Evolutionary conservation across 352 stramenopile genomes (phyloP), one percentile per base, ranked within the genome.

Genomic region (Pythium brachiatum): DNA sequence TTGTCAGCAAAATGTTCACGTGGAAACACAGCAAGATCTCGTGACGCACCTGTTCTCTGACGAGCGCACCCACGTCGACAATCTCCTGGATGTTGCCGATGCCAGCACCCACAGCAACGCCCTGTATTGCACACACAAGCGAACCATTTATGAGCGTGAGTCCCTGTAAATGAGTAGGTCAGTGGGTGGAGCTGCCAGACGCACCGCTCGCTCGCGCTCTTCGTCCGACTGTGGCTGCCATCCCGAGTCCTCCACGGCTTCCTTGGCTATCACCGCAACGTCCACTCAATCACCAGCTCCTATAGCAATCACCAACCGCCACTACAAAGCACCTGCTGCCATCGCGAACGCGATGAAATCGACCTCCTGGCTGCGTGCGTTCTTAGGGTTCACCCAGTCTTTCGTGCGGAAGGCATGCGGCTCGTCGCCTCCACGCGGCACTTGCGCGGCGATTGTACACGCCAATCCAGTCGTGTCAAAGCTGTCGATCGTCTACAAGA

Each of bases 31-130:
- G 20, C 5, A 23, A 18, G 11, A 31, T 27, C 1, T 51, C 36
- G 3, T 6, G 2, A 16, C 16, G 29, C 64, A 93, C 83, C 76
- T 94, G 83, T 29, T 87, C 71, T 25, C 64, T 69, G 48, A 94
- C 57, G 23, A 92, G 72, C 43, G 79, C 63, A 0, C 81, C 83
- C 21, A 92, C 78, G 60, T 93, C 77, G 36, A 92, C 83, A 44
- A 95, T 88, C 57, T 95, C 85, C 26, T 94, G 76, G 23, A 94
- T 88, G 60, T 96, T 94, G 8, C 84, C 88, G 48, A 95, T 95
- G n/a, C 78, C 87, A 20, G 88, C 82, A 21, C 86, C 87, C 44
- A 97, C 79, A 26, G 86, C 86, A 26, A 95, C 85, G n/a, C 88
- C 86, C 81, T 95, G 57, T 8, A 25, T 3, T 32, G 18, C 25